Percentiles rank a stretch among this genome's conserved stretches.
Evolutionary conservation across 352 stramenopile genomes (phyloP).

Genomic region (Phytopythium kandeliae): DNA sequence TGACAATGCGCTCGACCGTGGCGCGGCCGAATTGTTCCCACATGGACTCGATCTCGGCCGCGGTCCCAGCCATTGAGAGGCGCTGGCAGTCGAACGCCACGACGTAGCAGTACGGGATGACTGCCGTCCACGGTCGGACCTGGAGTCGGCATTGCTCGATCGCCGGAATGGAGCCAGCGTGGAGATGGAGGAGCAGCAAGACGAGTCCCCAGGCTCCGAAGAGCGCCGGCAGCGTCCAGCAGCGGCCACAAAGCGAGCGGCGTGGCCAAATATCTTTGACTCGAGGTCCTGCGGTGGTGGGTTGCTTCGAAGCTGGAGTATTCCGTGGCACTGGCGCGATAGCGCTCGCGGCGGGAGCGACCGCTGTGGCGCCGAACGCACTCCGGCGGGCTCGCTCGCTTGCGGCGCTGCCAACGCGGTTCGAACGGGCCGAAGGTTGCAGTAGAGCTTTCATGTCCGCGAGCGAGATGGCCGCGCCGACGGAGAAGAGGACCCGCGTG

Average conservation of each 20-base stretch:
- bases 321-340: neutral
- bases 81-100: conserved; percentile 28
- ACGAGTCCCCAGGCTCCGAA: conserved; percentile 1
- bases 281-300: neutral
- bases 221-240: neutral
- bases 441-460: conserved; percentile 17
- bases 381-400: neutral
- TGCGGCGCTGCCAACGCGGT: neutral
- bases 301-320: too few relatives aligned
- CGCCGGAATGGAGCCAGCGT: neutral
- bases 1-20: neutral
- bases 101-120: conserved; percentile 14
- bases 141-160: conserved; percentile 5
- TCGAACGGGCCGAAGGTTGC: neutral
- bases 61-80: neutral
- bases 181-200: neutral
- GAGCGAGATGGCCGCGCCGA: conserved; percentile 13
- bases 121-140: conserved; percentile 5
- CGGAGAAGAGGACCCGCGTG: conserved; percentile 11
- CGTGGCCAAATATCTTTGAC: neutral
- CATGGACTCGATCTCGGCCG: conserved; percentile 4
- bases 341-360: neutral
- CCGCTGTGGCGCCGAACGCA: neutral
- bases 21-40: conserved; percentile 7
- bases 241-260: too few relatives aligned